Evolutionary conservation across 257 asterid genomes (phyloP), one percentile per base, ranked within the genome.

Genomic region (Nicotiana undulata): DNA sequence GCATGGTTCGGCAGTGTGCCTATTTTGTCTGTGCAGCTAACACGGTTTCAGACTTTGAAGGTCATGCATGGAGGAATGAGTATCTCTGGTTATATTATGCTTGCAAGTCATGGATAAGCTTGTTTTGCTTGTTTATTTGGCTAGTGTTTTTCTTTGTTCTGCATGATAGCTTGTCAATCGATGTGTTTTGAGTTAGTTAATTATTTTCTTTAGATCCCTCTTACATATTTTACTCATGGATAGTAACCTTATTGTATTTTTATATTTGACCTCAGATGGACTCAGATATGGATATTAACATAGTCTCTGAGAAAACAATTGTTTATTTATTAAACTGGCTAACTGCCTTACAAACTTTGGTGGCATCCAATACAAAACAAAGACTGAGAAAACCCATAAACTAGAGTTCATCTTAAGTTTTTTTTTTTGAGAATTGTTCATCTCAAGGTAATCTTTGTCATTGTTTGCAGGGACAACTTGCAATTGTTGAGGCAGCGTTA

Each of bases 401-500:
- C n/a, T 56, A 53, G 63, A 61, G 46, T 55, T 76, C 49, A 60
- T 22, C 53, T 8, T 40, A 40, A 40, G 46, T 10, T 40, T 7
- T 1, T 40, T 40, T 8, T 40, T 40, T 9, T 8, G 3, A 40
- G 46, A 40, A 40, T 40, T 40, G 46, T 40, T 40, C 46, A 40
- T 40, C 46, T 40, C 49, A 56, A 77, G 68, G 59, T 46, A 77
- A 56, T 77, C 32, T 37, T 20, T 77, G 34, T 77, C 58, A 56
- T 77, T 26, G 34, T 18, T 65, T 86, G 85, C 97, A 96, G 98
- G 89, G 98, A 96, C 79, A 96, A 93, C 87, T 89, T 96, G 79
- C 98, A 92, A 83, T 82, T 94, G 83, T 87, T 96, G 84, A 90
- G 98, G 87, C 99, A 96, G 70, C 93, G 96, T 1, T 96, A 96